These are phyloP conservation scores for Alliaria petiolata DNA, from an alignment of 345 rosid species.

Conservation along the genomic window DNA sequence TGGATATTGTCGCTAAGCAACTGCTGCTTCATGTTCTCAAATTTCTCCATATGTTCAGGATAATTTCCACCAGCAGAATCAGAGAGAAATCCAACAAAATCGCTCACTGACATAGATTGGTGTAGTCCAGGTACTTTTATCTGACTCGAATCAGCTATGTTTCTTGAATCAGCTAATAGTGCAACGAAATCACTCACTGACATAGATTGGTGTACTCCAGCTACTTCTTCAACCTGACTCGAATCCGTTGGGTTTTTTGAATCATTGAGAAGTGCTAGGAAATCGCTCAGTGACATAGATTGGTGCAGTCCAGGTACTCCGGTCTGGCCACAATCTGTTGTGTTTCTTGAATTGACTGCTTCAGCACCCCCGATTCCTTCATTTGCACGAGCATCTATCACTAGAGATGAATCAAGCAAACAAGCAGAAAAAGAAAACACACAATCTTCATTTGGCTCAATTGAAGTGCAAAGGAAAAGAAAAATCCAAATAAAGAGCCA, in stretches of 20 bases:
- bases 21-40: constrained; percentile 81
- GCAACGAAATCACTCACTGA: constrained; percentile 77
- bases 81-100: constrained; percentile 74
- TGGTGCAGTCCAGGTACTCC: constrained; percentile 76
- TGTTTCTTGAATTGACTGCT: constrained; percentile 55
- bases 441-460: not conserved
- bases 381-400: constrained; percentile 55
- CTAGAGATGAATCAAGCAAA: constrained; percentile 27
- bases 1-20: constrained; percentile 76
- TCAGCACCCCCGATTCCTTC: constrained; percentile 58
- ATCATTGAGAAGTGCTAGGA: constrained; percentile 70
- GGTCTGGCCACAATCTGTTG: constrained; percentile 45
- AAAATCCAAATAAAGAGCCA: not conserved
- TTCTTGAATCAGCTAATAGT: constrained; percentile 43
- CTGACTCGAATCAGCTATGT: constrained; percentile 61
- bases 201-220: constrained; percentile 78
- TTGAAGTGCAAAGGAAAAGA: not conserved
- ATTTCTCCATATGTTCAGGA: constrained; percentile 46
- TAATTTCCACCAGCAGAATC: constrained; percentile 62
- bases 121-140: constrained; percentile 84
- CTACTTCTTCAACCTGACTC: constrained; percentile 67
- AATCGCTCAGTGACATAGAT: constrained; percentile 86
- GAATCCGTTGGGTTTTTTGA: constrained; percentile 51
- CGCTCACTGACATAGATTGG: constrained; percentile 86
- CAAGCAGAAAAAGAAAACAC: not conserved